Evolutionary conservation across 208 protist genomes (phyloP), one percentile per base, ranked within the genome.

Genomic region (Acanthamoeba sp.): DNA sequence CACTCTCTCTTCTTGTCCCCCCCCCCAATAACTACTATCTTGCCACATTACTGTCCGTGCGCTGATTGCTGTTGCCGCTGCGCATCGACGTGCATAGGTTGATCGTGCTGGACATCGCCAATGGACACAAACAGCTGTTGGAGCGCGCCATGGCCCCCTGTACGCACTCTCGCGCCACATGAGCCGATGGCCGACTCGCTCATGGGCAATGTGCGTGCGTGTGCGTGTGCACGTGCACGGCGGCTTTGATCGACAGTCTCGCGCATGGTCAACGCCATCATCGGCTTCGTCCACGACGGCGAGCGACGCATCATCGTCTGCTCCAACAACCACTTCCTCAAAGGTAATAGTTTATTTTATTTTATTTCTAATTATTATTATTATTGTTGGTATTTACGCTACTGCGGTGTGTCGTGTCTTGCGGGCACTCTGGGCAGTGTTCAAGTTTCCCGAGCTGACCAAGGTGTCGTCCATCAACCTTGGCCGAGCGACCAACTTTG

Each of bases 61-160:
- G n/a, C 32, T 9, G 22, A 1, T 34, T 7, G 22, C 1, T 14
- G 62, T 36, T 62, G 55, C 16, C 12, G 32, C 32, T 16, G 36
- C 14, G 10, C 36, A 14, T 10, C 29, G 5, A 27, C 20, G 20
- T 40, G 20, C 18, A 2, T 32, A 76, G 66, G 66, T 10, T 76
- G 66, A 20, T 76, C 18, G 66, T 76, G 66, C 36, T 76, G 66
- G 66, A 76, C 36, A 76, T 76, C 66, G 32, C 66, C n/a, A 18
- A 76, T 7, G 32, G n/a, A 2, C 66, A 76, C 66, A 10, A 22
- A 22, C 20, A 64, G 57, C 57, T 64, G 57, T 52, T 52, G 48
- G 1, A 16, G 14, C 48, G 48, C 48, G 9, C 48, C 48, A 52
- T 52, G 48, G 9, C 48, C 20, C 9, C 48, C 48, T 2, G 48